Conservation (phyloP, 2,329 filamentous ascomycete genomes). For the Colletotrichum sp. region DNA sequence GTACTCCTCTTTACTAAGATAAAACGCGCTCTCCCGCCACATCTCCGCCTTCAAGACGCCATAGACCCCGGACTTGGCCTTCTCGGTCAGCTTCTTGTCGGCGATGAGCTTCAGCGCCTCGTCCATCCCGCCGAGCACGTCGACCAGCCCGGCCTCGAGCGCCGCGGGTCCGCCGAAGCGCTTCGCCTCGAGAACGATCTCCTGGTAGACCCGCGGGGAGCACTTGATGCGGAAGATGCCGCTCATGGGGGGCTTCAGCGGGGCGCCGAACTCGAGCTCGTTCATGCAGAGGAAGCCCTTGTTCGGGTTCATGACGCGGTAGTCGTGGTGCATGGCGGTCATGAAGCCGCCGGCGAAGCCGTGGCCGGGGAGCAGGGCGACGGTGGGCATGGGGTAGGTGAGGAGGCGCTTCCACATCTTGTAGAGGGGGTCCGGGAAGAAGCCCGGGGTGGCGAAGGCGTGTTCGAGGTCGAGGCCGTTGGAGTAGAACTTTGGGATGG, state of each 20-base stretch:
- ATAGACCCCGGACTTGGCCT: slow-evolving; percentile 71
- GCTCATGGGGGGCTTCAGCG: slow-evolving; percentile 77
- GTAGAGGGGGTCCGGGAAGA: slow-evolving; percentile 67
- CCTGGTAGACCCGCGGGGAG: slow-evolving; percentile 59
- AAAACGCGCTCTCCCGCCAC: slow-evolving; percentile 68
- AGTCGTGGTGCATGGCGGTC: slow-evolving; percentile 83
- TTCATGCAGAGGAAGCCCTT: slow-evolving; percentile 81
- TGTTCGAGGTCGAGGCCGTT: slow-evolving; percentile 82
- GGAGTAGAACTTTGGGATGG: slow-evolving; percentile 79
- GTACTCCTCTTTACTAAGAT: slow-evolving; percentile 58
- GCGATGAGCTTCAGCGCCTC: slow-evolving; percentile 66
- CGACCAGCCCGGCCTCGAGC: slow-evolving; percentile 70
- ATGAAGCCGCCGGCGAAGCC: slow-evolving; percentile 84
- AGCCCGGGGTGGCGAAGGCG: slow-evolving; percentile 63
- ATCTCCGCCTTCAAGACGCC: slow-evolving; percentile 77
- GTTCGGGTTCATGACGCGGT: slow-evolving; percentile 75
- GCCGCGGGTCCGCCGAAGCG: slow-evolving; percentile 70
- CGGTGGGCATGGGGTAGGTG: slow-evolving; percentile 78
- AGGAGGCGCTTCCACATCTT: slow-evolving; percentile 66
- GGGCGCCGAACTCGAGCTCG: slow-evolving; percentile 80
- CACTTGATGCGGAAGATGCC: slow-evolving; percentile 75
- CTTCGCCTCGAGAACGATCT: slow-evolving; percentile 75
- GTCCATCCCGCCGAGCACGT: slow-evolving; percentile 68
- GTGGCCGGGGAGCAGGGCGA: slow-evolving; percentile 82
- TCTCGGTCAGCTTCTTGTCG: slow-evolving; percentile 63